These are phyloP conservation scores for Aspergillus baeticus DNA, from an alignment of 495 filamentous ascomycete species.

Conservation along the genomic window DNA sequence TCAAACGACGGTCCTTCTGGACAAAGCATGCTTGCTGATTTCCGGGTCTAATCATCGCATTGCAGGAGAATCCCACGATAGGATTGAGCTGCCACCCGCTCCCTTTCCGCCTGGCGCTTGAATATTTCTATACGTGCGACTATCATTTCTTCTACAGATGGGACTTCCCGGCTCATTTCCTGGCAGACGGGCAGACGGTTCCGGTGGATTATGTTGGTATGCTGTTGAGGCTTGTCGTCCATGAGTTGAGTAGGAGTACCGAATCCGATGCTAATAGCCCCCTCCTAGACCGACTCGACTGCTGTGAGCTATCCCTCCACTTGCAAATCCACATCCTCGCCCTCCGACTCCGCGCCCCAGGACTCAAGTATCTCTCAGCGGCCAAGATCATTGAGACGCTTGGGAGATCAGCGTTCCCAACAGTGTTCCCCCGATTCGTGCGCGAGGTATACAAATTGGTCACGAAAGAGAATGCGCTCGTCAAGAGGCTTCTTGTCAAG, in stretches of 20 bases:
- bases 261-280: neutral
- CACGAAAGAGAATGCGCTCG: neutral
- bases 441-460: constrained; percentile 1
- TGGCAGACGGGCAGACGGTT: neutral
- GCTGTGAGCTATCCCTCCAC: constrained; percentile 4
- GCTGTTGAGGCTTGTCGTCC: neutral
- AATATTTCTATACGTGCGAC: neutral
- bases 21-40: neutral
- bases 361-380: neutral
- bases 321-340: neutral
- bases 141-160: neutral
- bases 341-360: neutral
- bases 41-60: neutral
- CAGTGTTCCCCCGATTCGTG: constrained; percentile 5
- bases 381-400: neutral
- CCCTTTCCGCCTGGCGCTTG: neutral
- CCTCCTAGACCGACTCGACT: neutral
- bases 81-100: constrained; percentile 1
- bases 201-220: neutral
- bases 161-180: neutral
- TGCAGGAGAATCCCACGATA: neutral
- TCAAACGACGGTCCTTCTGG: no score
- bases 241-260: neutral
- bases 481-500: neutral
- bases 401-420: neutral